Evolutionary conservation across 1,139 yeast genomes (phyloP), one percentile per base, ranked within the genome.

Genomic region (Geotrichum australiense): DNA sequence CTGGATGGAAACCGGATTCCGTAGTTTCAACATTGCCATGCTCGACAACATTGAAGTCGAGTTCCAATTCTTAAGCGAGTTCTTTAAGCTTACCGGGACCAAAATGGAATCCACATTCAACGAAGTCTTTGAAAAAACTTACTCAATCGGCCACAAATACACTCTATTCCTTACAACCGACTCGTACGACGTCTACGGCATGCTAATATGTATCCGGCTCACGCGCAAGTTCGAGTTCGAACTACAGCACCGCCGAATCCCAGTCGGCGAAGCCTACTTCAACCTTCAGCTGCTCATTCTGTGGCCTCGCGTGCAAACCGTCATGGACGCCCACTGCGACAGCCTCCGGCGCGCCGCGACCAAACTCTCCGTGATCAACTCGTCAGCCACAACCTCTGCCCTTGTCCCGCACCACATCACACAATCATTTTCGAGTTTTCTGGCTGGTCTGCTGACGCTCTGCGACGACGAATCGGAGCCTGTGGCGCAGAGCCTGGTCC

Each of bases 251-350:
- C 62, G 94, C 56, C 62, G 68, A 30, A 74, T 84, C 3, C 94
- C 95, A 0, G 76, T 80, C 1, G 66, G 85, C 54, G 89, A 82
- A 51, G 83, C 76, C 47, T 84, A 83, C 57, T 66, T 85, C 48
- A 80, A 83, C 55, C 69, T 78, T 10, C 76, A 83, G 48, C 62
- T 81, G 46, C 71, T 84, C 36, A 54, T 49, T 18, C 64, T 89
- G 31, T 89, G 96, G 96, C 96, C 96, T 1, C 78, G 75, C 46
- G 83, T 87, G 55, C 94, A 91, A 53, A 71, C 69, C 39, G 68
- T 84, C 30, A 72, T 87, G 41, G 96, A 87, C 59, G 63, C 74
- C 36, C 85, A 87, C 53, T 80, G 94, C 56, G 86, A 80, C 18
- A 73, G 77, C 22, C 65, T 87, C 60, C 74, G 68, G 48, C 68